Evolutionary conservation across 2,329 filamentous ascomycete species (phyloP).

Genomic region (Colletotrichum magnum): DNA sequence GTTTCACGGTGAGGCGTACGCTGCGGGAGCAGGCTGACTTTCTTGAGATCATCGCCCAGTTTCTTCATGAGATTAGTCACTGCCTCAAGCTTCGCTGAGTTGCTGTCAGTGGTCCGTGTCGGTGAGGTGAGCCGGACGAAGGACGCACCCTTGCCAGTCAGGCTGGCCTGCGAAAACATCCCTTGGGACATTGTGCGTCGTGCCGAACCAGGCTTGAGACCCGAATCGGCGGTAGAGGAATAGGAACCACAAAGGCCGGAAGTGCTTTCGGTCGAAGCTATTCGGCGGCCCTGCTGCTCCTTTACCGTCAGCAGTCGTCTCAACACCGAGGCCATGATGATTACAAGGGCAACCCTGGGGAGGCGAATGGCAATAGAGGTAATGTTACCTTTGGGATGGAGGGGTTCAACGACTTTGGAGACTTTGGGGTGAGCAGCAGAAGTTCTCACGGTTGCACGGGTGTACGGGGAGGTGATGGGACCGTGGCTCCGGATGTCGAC

Average conservation of each 20-base stretch:
- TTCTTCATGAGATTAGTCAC: slow-evolving; percentile 75
- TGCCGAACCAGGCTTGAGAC: slow-evolving; percentile 8
- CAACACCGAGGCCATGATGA: slow-evolving; percentile 21
- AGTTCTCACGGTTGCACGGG: slow-evolving; percentile 4
- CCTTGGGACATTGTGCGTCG: slow-evolving; percentile 31
- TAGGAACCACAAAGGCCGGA: neutral
- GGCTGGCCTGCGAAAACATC: slow-evolving; percentile 28
- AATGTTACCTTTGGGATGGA: slow-evolving; percentile 16
- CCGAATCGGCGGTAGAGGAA: slow-evolving; percentile 4
- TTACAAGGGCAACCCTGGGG: neutral
- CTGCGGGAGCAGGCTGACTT: slow-evolving; percentile 64
- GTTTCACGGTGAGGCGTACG: slow-evolving; percentile 64
- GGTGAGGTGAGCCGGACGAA: too few relatives aligned
- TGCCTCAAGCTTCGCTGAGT: slow-evolving; percentile 75
- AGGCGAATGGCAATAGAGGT: neutral
- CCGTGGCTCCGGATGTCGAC: slow-evolving; percentile 30
- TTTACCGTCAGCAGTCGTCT: slow-evolving; percentile 31
- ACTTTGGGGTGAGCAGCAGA: slow-evolving; percentile 2
- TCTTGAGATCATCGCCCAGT: slow-evolving; percentile 73
- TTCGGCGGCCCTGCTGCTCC: slow-evolving; percentile 1
- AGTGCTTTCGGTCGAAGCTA: slow-evolving; percentile 9
- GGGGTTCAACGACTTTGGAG: neutral
- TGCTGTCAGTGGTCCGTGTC: slow-evolving; percentile 36
- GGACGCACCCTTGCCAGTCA: slow-evolving; percentile 30
- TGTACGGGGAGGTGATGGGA: slow-evolving; percentile 6